Evolutionary conservation across 129 eudicot species (phyloP).

Genomic region (Pulicaria dysenterica): DNA sequence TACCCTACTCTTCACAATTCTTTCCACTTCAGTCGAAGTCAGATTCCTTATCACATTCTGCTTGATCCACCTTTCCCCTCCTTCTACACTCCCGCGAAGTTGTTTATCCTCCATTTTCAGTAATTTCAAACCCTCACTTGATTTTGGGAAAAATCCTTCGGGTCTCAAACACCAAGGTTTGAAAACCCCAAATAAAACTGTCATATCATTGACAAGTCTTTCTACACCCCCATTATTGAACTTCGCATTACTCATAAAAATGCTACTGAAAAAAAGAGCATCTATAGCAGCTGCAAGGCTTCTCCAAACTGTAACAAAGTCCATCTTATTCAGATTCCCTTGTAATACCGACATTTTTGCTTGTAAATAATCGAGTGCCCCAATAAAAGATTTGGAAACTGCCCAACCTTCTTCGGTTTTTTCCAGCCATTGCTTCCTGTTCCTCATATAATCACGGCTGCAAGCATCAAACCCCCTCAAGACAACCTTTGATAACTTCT

Average conservation of each 20-base stretch:
- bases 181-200: constrained; percentile 70
- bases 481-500: constrained; percentile 66
- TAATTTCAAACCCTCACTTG: constrained; percentile 72
- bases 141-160: constrained; percentile 84
- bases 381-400: constrained; percentile 67
- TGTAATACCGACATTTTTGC: constrained; percentile 61
- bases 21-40: constrained; percentile 61
- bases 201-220: constrained; percentile 66
- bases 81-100: constrained; percentile 36
- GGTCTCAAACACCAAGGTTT: constrained; percentile 90
- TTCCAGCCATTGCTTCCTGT: constrained; percentile 86
- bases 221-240: constrained; percentile 69
- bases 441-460: constrained; percentile 72
- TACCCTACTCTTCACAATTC: constrained; percentile 64
- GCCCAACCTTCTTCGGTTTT: constrained; percentile 65
- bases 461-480: constrained; percentile 80
- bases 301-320: constrained; percentile 89
- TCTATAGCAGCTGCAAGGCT: constrained; percentile 65
- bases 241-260: constrained; percentile 61
- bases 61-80: constrained; percentile 69
- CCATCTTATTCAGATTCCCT: constrained; percentile 62
- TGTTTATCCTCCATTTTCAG: constrained; percentile 63
- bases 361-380: constrained; percentile 78
- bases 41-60: constrained; percentile 67
- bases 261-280: constrained; percentile 49